These are phyloP conservation scores for Phyllosticta paracitricarpa DNA, from an alignment of 2,329 filamentous ascomycete genomes.

Conservation along the genomic window DNA sequence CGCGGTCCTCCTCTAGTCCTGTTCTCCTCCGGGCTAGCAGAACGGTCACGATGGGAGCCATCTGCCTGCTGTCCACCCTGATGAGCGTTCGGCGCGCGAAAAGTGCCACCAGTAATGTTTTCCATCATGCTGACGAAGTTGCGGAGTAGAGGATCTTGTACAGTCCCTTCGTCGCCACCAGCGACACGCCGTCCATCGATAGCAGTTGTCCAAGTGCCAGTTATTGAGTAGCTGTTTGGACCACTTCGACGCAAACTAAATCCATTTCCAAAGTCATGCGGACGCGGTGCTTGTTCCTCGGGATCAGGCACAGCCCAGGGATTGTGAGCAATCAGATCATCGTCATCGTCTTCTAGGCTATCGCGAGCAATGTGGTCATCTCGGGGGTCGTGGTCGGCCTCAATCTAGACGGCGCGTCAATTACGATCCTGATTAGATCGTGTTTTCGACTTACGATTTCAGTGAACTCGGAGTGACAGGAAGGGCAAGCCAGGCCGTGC, in stretches of 20 bases:
- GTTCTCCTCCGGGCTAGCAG: constrained; percentile 9
- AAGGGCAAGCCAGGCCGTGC: constrained; percentile 60
- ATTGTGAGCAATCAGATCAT: constrained; percentile 32
- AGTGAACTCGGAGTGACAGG: constrained; percentile 67
- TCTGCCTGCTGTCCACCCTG: constrained; percentile 14
- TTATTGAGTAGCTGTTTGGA: constrained; percentile 25
- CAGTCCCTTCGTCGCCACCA: not conserved
- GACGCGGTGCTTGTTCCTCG: constrained; percentile 30
- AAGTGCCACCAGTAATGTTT: constrained; percentile 27
- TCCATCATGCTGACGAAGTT: constrained; percentile 39
- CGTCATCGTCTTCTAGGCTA: constrained; percentile 15
- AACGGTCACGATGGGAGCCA: constrained; percentile 11
- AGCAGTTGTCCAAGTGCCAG: constrained; percentile 19
- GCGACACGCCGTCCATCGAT: constrained; percentile 13
- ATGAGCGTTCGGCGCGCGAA: not conserved
- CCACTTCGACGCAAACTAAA: constrained; percentile 32
- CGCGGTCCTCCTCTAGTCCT: constrained; percentile 12
- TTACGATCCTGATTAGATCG: not conserved
- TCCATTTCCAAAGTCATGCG: constrained; percentile 15
- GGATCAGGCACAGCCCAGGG: constrained; percentile 41
- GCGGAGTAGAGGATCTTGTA: constrained; percentile 23
- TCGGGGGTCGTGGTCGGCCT: constrained; percentile 54
- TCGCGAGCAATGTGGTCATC: constrained; percentile 20
- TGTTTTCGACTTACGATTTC: constrained; percentile 61
- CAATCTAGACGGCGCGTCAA: constrained; percentile 13